phyloP scores from a whole-genome alignment of 2,329 filamentous ascomycete species.

The Ascochyta koolunga region DNA sequence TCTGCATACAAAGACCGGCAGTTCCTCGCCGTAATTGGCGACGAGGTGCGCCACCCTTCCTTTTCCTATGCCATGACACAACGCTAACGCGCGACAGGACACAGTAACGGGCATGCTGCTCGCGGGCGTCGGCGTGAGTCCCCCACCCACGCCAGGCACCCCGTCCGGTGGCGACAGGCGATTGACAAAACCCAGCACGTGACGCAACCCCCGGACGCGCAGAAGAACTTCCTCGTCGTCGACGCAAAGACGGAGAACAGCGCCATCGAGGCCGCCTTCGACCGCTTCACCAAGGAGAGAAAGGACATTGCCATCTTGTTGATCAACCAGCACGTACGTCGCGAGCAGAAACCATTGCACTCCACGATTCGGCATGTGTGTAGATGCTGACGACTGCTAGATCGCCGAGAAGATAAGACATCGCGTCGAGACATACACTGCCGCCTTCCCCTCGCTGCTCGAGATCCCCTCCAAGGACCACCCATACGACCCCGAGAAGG shows the following conservation, averaged over 20 bases:
- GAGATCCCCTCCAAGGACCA: slow-evolving; percentile 99
- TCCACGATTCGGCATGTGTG: not conserved
- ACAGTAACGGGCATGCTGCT: slow-evolving; percentile 95
- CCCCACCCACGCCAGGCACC: slow-evolving; percentile 6
- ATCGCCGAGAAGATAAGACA: slow-evolving; percentile 93
- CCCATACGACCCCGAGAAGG: slow-evolving; percentile 98
- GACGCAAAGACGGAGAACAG: slow-evolving; percentile 90
- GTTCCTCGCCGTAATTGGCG: slow-evolving; percentile 96
- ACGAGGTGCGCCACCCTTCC: slow-evolving; percentile 71
- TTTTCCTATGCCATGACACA: not conserved
- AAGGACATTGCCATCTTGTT: slow-evolving; percentile 97
- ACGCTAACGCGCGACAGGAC: slow-evolving; percentile 64
- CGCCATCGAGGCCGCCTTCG: slow-evolving; percentile 87
- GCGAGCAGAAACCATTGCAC: not conserved
- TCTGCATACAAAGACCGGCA: slow-evolving; percentile 79
- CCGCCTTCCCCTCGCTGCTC: slow-evolving; percentile 92
- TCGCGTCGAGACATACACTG: slow-evolving; percentile 87
- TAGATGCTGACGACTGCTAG: slow-evolving; percentile 55
- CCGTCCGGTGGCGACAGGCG: not conserved
- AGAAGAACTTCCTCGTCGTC: slow-evolving; percentile 98
- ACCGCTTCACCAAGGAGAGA: slow-evolving; percentile 82
- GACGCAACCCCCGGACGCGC: slow-evolving; percentile 81
- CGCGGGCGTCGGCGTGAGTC: slow-evolving; percentile 86
- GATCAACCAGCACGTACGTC: slow-evolving; percentile 92
- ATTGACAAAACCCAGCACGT: slow-evolving; percentile 71